Evolutionary conservation across 2,329 filamentous ascomycete species (phyloP).

Genomic region (Teratosphaeria zuluensis): DNA sequence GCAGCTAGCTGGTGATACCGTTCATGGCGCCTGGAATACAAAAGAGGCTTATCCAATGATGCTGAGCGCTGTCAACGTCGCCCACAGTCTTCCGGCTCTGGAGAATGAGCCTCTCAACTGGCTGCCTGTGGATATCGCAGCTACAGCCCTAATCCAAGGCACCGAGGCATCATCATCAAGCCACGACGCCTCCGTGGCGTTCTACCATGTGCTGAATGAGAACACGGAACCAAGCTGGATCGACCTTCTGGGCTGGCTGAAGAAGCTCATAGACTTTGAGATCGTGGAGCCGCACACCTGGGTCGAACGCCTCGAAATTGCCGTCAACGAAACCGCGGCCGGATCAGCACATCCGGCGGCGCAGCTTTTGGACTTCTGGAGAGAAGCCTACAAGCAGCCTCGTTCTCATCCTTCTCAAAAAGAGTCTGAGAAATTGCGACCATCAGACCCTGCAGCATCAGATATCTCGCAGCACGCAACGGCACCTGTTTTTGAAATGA

Average conservation of each 20-base stretch:
- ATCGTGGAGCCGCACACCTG: slow-evolving; percentile 34
- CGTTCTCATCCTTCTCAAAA: background rate
- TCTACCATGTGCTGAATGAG: slow-evolving; percentile 42
- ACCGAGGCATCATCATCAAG: slow-evolving; percentile 1
- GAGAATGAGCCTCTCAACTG: slow-evolving; percentile 31
- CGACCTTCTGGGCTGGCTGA: slow-evolving; percentile 38
- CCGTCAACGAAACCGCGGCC: slow-evolving; percentile 10
- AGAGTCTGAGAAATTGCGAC: background rate
- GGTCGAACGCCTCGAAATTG: slow-evolving; percentile 21
- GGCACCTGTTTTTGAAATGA: slow-evolving; percentile 25
- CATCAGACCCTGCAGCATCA: background rate
- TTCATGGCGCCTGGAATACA: slow-evolving; percentile 38
- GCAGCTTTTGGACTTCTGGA: slow-evolving; percentile 44
- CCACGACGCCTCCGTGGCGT: slow-evolving; percentile 19
- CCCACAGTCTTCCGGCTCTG: slow-evolving; percentile 33
- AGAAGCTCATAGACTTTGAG: slow-evolving; percentile 29
- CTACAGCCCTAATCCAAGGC: slow-evolving; percentile 31
- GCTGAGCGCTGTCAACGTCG: slow-evolving; percentile 32
- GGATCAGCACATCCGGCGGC: slow-evolving; percentile 33
- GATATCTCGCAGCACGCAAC: background rate
- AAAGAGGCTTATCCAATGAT: slow-evolving; percentile 43
- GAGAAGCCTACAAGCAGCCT: slow-evolving; percentile 27
- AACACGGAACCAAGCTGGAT: slow-evolving; percentile 35
- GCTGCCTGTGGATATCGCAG: slow-evolving; percentile 40
- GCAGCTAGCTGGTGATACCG: slow-evolving; percentile 37